Evolutionary conservation across 2,329 filamentous ascomycete species (phyloP), one percentile per base, ranked within the genome.

Genomic region (Bipolaris cookei): DNA sequence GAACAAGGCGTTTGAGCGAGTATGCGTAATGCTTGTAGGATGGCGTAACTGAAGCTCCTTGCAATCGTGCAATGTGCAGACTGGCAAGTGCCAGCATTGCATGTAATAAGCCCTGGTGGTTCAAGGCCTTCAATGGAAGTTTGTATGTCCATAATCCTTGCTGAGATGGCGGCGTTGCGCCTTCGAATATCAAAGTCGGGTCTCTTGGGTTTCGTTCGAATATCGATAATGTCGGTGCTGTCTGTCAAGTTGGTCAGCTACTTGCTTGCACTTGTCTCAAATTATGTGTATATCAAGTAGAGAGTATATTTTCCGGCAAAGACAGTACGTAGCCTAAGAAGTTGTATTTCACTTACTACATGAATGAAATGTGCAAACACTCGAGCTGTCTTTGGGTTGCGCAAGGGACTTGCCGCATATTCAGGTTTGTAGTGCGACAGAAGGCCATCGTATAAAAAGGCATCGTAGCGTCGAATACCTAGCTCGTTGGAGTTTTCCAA

Each of bases 281-380:
- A 18, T 11, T 21, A 3, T n/a, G 7, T 43, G 11, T 14, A 2
- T 1, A 28, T 11, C n/a, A 8, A 35, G 28, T 10, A 14, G 13
- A 34, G 8, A 6, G 7, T 28, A 21, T 13, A 2, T 30, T 16
- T 11, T 6, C 6, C 43, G 1, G 2, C 6, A 21, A 5, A 20
- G 7, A 21, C 4, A 35, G 11, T n/a, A 4, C 6, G 11, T 21
- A 34, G 18, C 30, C 30, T 3, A 11, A 13, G 11, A 11, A 23
- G 4, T 14, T 37, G n/a, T 16, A 21, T 30, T 18, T 18, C n/a
- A 66, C 67, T 60, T 62, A 69, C 67, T 6, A 95, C 89, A 65
- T 92, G 90, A 44, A 98, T 87, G 74, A 97, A 98, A 76, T 98
- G 92, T 74, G 89, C 89, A 74, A 98, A 98, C 6, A 97, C 88